Percentiles rank a stretch among this genome's conserved stretches.
Conservation (phyloP, 768 basidiomycete species). For the Amanita subjunquillea region DNA sequence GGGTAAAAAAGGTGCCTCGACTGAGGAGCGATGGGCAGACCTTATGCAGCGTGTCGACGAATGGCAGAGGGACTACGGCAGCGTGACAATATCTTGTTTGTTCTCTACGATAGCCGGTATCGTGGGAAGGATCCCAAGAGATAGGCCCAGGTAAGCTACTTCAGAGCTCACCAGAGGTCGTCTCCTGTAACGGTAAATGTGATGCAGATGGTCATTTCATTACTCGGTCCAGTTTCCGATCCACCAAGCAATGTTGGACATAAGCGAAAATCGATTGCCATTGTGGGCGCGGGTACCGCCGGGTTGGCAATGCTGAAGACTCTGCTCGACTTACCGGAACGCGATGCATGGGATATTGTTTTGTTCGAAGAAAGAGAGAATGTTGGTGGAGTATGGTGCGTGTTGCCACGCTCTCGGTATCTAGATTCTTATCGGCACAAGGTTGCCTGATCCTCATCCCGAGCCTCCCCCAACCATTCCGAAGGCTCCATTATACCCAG, state of each 20-base stretch:
- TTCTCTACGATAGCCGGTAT: too few species aligned
- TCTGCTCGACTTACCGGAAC: conserved; percentile 34
- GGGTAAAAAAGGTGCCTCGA: conserved; percentile 30
- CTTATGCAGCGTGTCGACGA: conserved; percentile 34
- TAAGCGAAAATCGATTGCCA: conserved; percentile 35
- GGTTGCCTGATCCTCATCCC: conserved; percentile 22
- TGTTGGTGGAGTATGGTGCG: conserved; percentile 48
- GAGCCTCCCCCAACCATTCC: conserved; percentile 35
- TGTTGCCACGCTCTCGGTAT: not conserved
- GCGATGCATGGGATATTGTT: conserved; percentile 33
- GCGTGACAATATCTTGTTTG: not conserved
- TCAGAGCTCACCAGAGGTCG: too few species aligned
- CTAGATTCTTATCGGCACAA: conserved; percentile 6
- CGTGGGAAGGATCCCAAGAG: too few species aligned
- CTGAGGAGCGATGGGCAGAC: conserved; percentile 35
- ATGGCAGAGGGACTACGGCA: conserved; percentile 41
- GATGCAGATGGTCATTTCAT: conserved; percentile 12
- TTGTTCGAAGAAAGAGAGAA: conserved; percentile 42
- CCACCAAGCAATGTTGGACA: conserved; percentile 2
- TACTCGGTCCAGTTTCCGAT: conserved; percentile 7
- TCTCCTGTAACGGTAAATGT: too few species aligned
- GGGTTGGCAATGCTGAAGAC: conserved; percentile 44
- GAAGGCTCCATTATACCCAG: conserved; percentile 45
- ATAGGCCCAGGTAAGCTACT: too few species aligned
- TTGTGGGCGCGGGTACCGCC: conserved; percentile 48